These are phyloP conservation scores for Fusarium siculi DNA, from an alignment of 2,329 filamentous ascomycete genomes.

Conservation along the genomic window DNA sequence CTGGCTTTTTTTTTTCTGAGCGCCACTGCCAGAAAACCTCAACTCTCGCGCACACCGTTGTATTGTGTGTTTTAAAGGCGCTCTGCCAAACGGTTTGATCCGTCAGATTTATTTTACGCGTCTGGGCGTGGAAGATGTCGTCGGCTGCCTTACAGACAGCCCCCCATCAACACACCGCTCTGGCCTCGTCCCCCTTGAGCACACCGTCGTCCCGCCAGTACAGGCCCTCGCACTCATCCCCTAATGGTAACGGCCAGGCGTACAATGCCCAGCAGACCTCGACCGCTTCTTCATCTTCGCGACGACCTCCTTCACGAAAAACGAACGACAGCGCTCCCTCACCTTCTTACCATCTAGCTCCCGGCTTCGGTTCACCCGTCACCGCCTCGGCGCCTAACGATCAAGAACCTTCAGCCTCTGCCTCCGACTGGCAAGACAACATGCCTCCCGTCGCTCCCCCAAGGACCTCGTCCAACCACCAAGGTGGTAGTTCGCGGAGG, in stretches of 20 bases:
- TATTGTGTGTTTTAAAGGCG: slow-evolving; percentile 12
- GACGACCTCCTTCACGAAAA: slow-evolving; percentile 63
- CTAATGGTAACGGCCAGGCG: slow-evolving; percentile 62
- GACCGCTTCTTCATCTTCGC: slow-evolving; percentile 62
- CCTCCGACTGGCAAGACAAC: slow-evolving; percentile 65
- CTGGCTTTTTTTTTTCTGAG: slow-evolving; percentile 35
- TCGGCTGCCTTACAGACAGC: slow-evolving; percentile 71
- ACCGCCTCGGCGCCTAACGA: slow-evolving; percentile 54
- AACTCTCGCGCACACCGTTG: slow-evolving; percentile 21
- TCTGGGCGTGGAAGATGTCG: slow-evolving; percentile 51
- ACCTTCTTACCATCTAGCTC: slow-evolving; percentile 50
- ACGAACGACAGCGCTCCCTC: slow-evolving; percentile 61
- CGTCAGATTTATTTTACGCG: slow-evolving; percentile 34
- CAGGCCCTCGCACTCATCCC: slow-evolving; percentile 62
- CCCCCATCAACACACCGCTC: slow-evolving; percentile 64
- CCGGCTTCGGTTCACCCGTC: slow-evolving; percentile 60
- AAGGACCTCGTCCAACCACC: slow-evolving; percentile 79
- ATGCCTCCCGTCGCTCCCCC: slow-evolving; percentile 80
- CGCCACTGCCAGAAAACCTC: slow-evolving; percentile 30
- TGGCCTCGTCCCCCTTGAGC: slow-evolving; percentile 61
- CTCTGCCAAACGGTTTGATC: slow-evolving; percentile 10
- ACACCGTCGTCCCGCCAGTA: slow-evolving; percentile 63
- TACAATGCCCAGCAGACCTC: slow-evolving; percentile 65
- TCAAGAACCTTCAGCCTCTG: slow-evolving; percentile 55
- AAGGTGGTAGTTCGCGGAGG: slow-evolving; percentile 57